Percentiles rank a stretch among this genome's conserved stretches.
phyloP scores from a whole-genome alignment of 2,329 filamentous ascomycete genomes.

The Apiospora koreana region DNA sequence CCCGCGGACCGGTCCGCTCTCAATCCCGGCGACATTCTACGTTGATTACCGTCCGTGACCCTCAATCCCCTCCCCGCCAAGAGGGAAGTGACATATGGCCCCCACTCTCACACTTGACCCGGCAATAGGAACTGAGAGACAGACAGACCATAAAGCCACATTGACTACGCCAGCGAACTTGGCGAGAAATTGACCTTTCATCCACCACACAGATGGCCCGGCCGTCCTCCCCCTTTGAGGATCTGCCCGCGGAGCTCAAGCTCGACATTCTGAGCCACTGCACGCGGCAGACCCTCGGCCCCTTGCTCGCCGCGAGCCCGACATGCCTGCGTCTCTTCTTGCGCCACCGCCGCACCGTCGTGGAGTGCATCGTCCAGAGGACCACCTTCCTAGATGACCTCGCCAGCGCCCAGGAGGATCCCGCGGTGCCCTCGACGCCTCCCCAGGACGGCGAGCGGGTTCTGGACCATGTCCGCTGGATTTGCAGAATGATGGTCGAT shows the following conservation, averaged over 20 bases:
- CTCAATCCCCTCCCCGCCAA: background rate
- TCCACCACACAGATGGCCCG: too few species aligned
- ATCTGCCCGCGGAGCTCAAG: background rate
- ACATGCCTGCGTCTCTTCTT: background rate
- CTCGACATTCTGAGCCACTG: background rate
- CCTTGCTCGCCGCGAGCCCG: background rate
- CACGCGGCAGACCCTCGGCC: background rate
- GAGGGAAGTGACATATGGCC: background rate
- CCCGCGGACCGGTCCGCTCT: background rate
- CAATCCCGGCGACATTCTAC: background rate
- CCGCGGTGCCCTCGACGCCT: too few species aligned
- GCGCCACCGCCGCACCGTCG: background rate
- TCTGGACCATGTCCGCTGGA: too few species aligned
- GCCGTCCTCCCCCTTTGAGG: background rate
- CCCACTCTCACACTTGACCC: too few species aligned
- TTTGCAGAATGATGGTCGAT: too few species aligned
- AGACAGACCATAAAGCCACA: too few species aligned
- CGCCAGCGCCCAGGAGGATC: too few species aligned
- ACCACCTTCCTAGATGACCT: too few species aligned
- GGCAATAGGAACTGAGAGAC: too few species aligned
- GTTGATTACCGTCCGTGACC: background rate
- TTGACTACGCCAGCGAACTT: too few species aligned
- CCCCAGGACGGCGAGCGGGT: too few species aligned
- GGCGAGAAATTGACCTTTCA: too few species aligned
- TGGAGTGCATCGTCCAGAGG: background rate